These are phyloP conservation scores for Mycosphaerella arachidis DNA, from an alignment of 2,329 filamentous ascomycete genomes.

Conservation along the genomic window DNA sequence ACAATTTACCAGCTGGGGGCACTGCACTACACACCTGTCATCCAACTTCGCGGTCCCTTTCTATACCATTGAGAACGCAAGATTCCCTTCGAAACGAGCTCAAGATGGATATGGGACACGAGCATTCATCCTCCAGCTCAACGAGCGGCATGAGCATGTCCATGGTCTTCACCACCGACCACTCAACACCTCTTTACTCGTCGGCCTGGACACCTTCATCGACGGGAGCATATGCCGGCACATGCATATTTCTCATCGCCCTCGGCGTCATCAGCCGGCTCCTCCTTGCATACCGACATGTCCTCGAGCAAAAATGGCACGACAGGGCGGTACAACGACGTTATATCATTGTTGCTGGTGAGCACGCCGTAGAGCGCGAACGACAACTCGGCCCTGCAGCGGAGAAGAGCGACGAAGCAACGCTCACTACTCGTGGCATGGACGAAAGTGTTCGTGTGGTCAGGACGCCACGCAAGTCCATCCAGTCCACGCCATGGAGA, in stretches of 20 bases:
- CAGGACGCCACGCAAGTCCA: slow-evolving; percentile 38
- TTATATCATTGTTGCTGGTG: slow-evolving; percentile 69
- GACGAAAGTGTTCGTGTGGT: slow-evolving; percentile 78
- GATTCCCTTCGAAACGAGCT: background rate
- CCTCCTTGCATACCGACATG: slow-evolving; percentile 64
- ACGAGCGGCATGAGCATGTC: slow-evolving; percentile 23
- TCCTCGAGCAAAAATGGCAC: slow-evolving; percentile 63
- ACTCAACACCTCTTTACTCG: slow-evolving; percentile 62
- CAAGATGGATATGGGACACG: slow-evolving; percentile 7
- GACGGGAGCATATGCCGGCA: slow-evolving; percentile 73
- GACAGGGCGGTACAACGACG: slow-evolving; percentile 68
- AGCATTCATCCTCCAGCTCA: background rate
- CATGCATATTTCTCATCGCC: slow-evolving; percentile 83
- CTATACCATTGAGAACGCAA: background rate
- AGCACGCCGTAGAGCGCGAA: slow-evolving; percentile 46
- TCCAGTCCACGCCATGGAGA: slow-evolving; percentile 65
- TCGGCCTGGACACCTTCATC: slow-evolving; percentile 67
- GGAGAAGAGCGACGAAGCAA: slow-evolving; percentile 58
- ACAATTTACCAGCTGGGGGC: background rate
- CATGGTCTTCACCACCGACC: slow-evolving; percentile 62
- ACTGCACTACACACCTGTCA: background rate
- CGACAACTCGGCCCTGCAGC: slow-evolving; percentile 18
- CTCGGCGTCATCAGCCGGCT: slow-evolving; percentile 66
- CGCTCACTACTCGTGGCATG: slow-evolving; percentile 68
- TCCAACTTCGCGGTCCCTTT: background rate